These are phyloP conservation scores for Penicillium sp. DNA, from an alignment of 2,329 filamentous ascomycete genomes.

Conservation along the genomic window DNA sequence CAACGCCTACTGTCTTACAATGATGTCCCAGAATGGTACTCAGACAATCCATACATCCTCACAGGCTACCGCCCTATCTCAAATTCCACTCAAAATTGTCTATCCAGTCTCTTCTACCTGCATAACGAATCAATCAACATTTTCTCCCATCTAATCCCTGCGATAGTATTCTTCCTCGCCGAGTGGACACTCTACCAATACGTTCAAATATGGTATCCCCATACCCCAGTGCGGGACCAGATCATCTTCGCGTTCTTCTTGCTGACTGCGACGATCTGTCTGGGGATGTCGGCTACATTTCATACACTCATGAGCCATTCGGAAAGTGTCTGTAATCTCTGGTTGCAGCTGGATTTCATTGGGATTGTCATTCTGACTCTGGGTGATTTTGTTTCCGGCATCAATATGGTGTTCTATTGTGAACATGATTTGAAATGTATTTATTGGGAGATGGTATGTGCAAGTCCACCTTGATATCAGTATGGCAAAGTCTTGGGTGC, in stretches of 20 bases:
- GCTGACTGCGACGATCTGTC: slow-evolving; percentile 7
- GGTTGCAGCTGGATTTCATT: slow-evolving; percentile 7
- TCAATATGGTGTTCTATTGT: slow-evolving; percentile 10
- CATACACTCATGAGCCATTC: slow-evolving; percentile 33
- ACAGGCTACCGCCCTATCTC: slow-evolving; percentile 29
- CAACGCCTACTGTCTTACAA: neutral
- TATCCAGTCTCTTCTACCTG: slow-evolving; percentile 13
- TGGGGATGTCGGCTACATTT: slow-evolving; percentile 10
- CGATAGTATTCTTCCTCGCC: slow-evolving; percentile 19
- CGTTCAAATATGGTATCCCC: slow-evolving; percentile 10
- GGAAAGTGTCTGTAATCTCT: neutral
- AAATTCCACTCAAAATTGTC: slow-evolving; percentile 11
- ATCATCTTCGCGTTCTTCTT: slow-evolving; percentile 23
- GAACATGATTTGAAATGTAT: neutral
- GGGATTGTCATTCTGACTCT: slow-evolving; percentile 6
- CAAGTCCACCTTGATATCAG: neutral
- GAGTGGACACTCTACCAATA: slow-evolving; percentile 17
- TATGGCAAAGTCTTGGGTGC: neutral
- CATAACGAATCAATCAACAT: slow-evolving; percentile 25
- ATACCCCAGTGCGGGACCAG: slow-evolving; percentile 13
- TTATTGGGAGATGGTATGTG: slow-evolving; percentile 8
- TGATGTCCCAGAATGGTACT: slow-evolving; percentile 1
- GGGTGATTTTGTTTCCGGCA: slow-evolving; percentile 7
- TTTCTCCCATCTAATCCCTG: slow-evolving; percentile 28
- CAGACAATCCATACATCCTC: slow-evolving; percentile 25